Base-by-base conservation (phyloP, 2,329 filamentous ascomycete species). In the Alternaria consortialis region DNA sequence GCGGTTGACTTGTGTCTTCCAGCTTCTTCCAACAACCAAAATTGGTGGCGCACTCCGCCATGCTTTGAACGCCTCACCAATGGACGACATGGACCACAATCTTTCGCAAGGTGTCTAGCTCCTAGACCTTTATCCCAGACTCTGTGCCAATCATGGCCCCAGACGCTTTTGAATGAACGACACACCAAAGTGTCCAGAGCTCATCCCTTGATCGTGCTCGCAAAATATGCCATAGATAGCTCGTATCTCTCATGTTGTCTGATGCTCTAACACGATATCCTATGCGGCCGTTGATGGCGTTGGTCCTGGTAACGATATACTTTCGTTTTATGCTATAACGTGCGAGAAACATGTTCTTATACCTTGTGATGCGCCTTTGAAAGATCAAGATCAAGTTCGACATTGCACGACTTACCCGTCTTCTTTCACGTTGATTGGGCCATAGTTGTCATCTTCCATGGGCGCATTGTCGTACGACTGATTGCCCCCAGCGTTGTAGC, bases 341-440 rank as follows among this genome's bases (percentile, higher is more conserved):
- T 39, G 20, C 17, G 13, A 25, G 36, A 7, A 29, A 32, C 54
- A 32, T 60, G 40, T 42, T 46, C 56, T 53, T 62, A 56, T 66
- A 70, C 68, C 68, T 68, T 67, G n/a, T 58, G 67, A 71, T 69
- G 67, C 70, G 67, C 67, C 66, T 67, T 42, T 64, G 53, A 39
- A 23, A 42, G 59, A 39, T 46, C 15, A 52, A 42, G 7, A 46
- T 31, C 54, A 56, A 36, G 31, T 62, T 42, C 31, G 64, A 61
- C 61, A 29, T 43, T 63, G 52, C 55, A 59, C 36, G 40, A 80
- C 92, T 94, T 89, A 96, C 92, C 92, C 92, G 77, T 96, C 92
- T 87, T 96, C 92, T 81, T 96, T 96, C 58, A 94, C 91, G 62
- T 89, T 90, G 63, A 91, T 88, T 62, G 81, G 80, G 34, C 80